Evolutionary conservation across 2,329 filamentous ascomycete species (phyloP).

Genomic region (Pseudopithomyces chartarum): DNA sequence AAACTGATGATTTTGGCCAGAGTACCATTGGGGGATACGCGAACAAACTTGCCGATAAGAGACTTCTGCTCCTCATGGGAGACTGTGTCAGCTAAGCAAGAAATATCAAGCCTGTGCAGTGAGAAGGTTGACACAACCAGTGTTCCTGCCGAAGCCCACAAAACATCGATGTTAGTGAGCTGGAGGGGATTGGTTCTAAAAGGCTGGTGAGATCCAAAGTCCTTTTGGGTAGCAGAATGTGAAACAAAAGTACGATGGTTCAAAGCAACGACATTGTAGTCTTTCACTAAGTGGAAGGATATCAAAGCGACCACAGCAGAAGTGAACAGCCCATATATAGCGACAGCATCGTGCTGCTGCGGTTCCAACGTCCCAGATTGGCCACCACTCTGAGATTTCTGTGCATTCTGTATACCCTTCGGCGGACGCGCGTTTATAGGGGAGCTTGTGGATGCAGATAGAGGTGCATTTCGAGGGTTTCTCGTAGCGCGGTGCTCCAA

Average conservation of each 20-base stretch:
- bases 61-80: constrained; percentile 22
- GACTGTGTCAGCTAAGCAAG: constrained; percentile 21
- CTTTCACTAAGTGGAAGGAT: constrained; percentile 39
- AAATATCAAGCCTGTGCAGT: constrained; percentile 26
- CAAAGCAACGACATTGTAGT: constrained; percentile 38
- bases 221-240: constrained; percentile 17
- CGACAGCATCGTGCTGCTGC: constrained; percentile 35
- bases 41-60: constrained; percentile 34
- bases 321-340: constrained; percentile 45
- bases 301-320: constrained; percentile 44
- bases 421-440: constrained; percentile 23
- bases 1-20: constrained; percentile 38
- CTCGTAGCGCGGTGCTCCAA: constrained; percentile 37
- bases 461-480: constrained; percentile 22
- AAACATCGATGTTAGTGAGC: constrained; percentile 37
- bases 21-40: constrained; percentile 40
- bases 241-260: constrained; percentile 46
- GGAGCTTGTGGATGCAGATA: constrained; percentile 21
- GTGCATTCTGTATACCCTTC: constrained; percentile 27
- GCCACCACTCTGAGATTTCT: constrained; percentile 20
- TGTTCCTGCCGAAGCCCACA: constrained; percentile 42
- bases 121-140: constrained; percentile 39
- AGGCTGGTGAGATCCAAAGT: constrained; percentile 11
- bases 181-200: constrained; percentile 17
- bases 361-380: constrained; percentile 25